A percentile compares a stretch with the other conserved stretches of the same genome.
These are phyloP conservation scores for Leccinum boreale DNA, from an alignment of 768 basidiomycete genomes.

Conservation along the genomic window DNA sequence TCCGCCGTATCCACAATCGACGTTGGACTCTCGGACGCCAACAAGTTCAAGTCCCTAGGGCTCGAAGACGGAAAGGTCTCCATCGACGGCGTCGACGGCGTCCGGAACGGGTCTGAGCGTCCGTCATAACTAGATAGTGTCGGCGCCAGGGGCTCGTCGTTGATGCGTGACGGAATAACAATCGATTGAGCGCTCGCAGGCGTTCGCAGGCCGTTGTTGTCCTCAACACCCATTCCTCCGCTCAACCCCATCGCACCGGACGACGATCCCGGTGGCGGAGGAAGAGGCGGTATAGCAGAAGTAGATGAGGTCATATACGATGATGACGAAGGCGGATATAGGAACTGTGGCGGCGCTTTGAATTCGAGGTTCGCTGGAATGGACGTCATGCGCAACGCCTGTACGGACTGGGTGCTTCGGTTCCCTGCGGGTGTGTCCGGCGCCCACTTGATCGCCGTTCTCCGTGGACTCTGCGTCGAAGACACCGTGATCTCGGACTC, in stretches of 20 bases:
- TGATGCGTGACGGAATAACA: slow-evolving; percentile 22
- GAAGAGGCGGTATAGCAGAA: slow-evolving; percentile 9
- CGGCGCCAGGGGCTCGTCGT: slow-evolving; percentile 31
- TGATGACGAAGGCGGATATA: slow-evolving; percentile 22
- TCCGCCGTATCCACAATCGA: not conserved
- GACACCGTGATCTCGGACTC: slow-evolving; percentile 31
- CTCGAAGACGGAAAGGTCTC: slow-evolving; percentile 24
- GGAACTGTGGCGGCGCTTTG: slow-evolving; percentile 14
- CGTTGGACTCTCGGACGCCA: slow-evolving; percentile 1
- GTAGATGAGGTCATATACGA: not conserved
- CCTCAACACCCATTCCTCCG: slow-evolving; percentile 1
- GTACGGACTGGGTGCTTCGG: slow-evolving; percentile 41
- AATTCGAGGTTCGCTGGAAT: slow-evolving; percentile 16
- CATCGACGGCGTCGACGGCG: slow-evolving; percentile 29
- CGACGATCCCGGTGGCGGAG: slow-evolving; percentile 12
- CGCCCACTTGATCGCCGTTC: slow-evolving; percentile 69
- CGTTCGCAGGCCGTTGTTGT: slow-evolving; percentile 21
- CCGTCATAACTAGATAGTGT: slow-evolving; percentile 13
- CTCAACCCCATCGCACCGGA: not conserved
- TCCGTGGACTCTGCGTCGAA: slow-evolving; percentile 31
- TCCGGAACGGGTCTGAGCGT: slow-evolving; percentile 28
- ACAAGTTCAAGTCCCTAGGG: not conserved
- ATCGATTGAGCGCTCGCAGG: slow-evolving; percentile 19
- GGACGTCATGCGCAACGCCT: slow-evolving; percentile 27
- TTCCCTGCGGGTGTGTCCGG: slow-evolving; percentile 59